Base-by-base conservation (phyloP, 1,139 yeast species). In the Zygosaccharomyces sapae region DNA sequence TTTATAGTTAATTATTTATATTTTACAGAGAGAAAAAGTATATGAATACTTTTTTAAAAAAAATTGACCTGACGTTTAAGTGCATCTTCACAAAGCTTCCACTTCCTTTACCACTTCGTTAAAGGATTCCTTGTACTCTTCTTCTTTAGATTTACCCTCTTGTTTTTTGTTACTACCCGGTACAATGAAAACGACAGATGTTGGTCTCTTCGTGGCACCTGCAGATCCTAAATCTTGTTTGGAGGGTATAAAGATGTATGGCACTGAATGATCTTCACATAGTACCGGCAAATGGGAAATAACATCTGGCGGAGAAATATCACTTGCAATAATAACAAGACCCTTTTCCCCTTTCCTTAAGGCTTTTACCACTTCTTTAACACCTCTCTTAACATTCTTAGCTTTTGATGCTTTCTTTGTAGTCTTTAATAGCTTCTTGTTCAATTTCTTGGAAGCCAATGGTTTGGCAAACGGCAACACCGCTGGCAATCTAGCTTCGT, bases 191-290 rank as follows among this genome's bases (percentile, higher is more conserved):
- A 94, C 96, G 70, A 96, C 90, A 37, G 97, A 88, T 33, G 99
- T 94, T 60, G 98, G 98, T 76, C 99, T 84, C 76, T 92, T 92
- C 52, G 98, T 92, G 53, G 97, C 96, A 65, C 98, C 97, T 29
- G 99, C 98, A 55, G 95, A 85, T 34, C 99, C 99, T 58, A 94
- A 79, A 66, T 92, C 98, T 74, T 92, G 97, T 72, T 92, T 92
- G 46, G 97, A 88, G 60, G 98, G 98, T 56, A 92, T 81, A 70
- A 92, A 92, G 44, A 92, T 79, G 66, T 75, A 92, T 62, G 97
- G 97, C 44, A 92, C 97, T 45, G 86, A 74, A 55, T 79, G 74
- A 69, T 94, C 98, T 73, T 94, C 98, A 73, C 98, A 94, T 55
- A 94, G 78, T 43, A 94, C 97, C 48, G 99, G 99, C 50, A 94